These are phyloP conservation scores for Penicillium glabrum DNA, from an alignment of 2,329 filamentous ascomycete species.

Conservation along the genomic window DNA sequence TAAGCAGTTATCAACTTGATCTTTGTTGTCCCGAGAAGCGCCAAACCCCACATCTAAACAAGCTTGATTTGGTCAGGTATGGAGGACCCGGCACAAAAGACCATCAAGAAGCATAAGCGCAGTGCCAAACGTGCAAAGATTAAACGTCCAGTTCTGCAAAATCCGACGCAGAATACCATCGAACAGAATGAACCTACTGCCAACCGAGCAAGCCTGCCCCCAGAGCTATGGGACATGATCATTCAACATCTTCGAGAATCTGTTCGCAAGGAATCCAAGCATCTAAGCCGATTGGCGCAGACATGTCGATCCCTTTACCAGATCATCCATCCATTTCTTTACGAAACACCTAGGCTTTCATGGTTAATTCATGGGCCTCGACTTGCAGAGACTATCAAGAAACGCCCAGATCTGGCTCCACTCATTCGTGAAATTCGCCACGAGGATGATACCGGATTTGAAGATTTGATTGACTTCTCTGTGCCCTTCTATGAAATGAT, in stretches of 20 bases:
- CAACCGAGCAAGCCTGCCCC: neutral
- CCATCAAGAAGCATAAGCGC: neutral
- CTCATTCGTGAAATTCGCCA: neutral
- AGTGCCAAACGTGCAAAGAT: neutral
- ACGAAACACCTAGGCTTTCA: neutral
- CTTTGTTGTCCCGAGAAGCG: too few relatives aligned
- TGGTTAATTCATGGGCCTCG: neutral
- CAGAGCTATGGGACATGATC: neutral
- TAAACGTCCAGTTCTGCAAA: neutral
- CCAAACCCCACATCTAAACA: too few relatives aligned
- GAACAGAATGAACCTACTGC: neutral
- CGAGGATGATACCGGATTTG: neutral
- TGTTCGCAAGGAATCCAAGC: neutral
- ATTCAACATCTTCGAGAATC: neutral
- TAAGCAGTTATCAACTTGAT: too few relatives aligned
- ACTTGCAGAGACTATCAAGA: neutral
- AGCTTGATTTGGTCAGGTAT: neutral
- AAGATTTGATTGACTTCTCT: neutral
- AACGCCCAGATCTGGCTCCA: neutral
- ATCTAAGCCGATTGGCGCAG: neutral
- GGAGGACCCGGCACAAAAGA: neutral
- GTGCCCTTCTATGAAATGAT: neutral
- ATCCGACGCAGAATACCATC: neutral
- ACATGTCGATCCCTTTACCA: neutral
- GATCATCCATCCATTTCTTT: neutral